Conservation (phyloP, 2,329 filamentous ascomycete species). For the Tympanopsis confertula region DNA sequence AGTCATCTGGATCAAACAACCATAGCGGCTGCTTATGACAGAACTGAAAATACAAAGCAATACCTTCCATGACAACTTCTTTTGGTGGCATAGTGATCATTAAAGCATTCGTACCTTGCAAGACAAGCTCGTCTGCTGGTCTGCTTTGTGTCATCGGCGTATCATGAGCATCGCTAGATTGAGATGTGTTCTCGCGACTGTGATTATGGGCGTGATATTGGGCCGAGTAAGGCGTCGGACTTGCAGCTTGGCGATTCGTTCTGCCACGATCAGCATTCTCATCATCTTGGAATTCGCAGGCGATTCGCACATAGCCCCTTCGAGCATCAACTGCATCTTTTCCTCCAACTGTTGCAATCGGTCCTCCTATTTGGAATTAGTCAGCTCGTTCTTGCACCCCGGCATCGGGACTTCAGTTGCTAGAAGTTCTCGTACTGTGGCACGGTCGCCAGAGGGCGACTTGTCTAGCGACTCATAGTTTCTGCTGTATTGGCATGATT, state of each 20-base stretch:
- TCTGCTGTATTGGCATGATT: conserved; percentile 6
- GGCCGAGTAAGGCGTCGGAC: neutral
- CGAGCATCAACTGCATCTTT: conserved; percentile 6
- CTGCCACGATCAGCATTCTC: neutral
- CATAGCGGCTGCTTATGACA: conserved; percentile 23
- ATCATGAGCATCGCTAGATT: neutral
- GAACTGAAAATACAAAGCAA: conserved; percentile 20
- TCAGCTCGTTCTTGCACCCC: neutral
- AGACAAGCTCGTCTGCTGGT: conserved; percentile 3
- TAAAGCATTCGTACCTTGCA: conserved; percentile 4
- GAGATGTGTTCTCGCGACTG: neutral
- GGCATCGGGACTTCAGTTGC: neutral
- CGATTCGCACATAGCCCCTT: conserved; percentile 3
- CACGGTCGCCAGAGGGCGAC: neutral
- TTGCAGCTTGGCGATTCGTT: neutral
- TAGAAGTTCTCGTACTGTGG: too few relatives aligned
- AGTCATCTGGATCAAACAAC: conserved; percentile 19
- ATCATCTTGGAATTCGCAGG: neutral
- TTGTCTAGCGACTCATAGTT: neutral
- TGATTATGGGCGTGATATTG: neutral
- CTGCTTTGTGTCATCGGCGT: neutral
- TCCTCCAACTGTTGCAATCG: conserved; percentile 5
- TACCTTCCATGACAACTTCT: conserved; percentile 10
- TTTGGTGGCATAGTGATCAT: conserved; percentile 9
- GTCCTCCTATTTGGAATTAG: neutral